Base-by-base conservation (phyloP, 2,329 filamentous ascomycete species). In the Pseudonectria foliicola region DNA sequence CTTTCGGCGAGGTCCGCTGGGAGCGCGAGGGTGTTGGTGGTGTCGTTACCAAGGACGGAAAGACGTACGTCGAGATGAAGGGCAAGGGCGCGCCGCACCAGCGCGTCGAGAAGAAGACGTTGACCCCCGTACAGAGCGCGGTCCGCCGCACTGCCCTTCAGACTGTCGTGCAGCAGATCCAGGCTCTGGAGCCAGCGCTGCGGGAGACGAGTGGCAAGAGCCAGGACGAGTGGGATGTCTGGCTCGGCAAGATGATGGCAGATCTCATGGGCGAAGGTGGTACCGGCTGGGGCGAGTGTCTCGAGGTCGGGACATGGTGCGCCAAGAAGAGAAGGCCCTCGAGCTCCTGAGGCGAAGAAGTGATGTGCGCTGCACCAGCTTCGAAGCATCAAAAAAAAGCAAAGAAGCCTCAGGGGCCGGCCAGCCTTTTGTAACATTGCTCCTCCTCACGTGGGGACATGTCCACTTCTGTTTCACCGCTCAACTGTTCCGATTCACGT, bases 191-290 rank as follows among this genome's bases (percentile, higher is more conserved):
- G 60, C 85, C 86, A 5, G 64, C 92, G 39, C 65, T 95, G 48
- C 77, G 84, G 49, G 84, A 94, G 51, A 77, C 79, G 29, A 93
- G 84, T 53, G 84, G 82, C 11, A 94, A 94, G 68, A 86, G 82
- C 51, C 78, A 85, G 54, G 87, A 94, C 48, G 89, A 95, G 63
- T 95, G 88, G 88, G 85, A 93, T 57, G 70, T 78, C 27, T 95
- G 89, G 89, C 78, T 85, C 63, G 79, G 81, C 27, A 85, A 82
- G 60, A 85, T 95, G 82, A 90, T 87, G 73, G 75, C 77, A 30
- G 83, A 92, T 59, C 62, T 95, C 52, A 72, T 94, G 54, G 79
- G 82, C 56, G 82, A 90, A 41, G 80, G 79, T 35, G 85, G 85
- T 13, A 81, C 85, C 13, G 79, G 76, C 31, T 88, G 79, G 67